These are phyloP conservation scores for Symbiodinium pilosum DNA, from an alignment of 73 alveolate species.

Conservation along the genomic window DNA sequence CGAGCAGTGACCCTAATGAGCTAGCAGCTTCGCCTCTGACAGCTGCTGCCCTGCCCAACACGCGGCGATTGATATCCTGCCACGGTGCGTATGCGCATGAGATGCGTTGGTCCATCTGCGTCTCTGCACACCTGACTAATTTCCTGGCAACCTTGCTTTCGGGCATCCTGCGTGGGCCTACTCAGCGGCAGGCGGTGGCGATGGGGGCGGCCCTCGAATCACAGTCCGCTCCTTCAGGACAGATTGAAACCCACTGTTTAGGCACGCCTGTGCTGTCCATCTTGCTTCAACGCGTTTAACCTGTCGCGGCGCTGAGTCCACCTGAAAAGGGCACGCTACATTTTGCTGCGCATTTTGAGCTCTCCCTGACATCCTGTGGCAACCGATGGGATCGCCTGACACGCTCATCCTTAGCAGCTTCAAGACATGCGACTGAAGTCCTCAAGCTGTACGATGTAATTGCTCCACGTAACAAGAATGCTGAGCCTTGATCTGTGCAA, in stretches of 20 bases:
- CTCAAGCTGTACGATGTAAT: too few relatives aligned
- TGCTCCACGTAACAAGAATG: too few relatives aligned
- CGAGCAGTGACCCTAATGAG: too few relatives aligned
- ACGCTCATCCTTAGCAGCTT: background rate
- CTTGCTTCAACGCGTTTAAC: too few relatives aligned
- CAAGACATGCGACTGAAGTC: background rate
- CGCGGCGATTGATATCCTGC: background rate
- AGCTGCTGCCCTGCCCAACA: background rate
- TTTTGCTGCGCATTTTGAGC: background rate
- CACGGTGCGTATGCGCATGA: background rate
- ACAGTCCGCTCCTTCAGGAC: conserved; percentile 4
- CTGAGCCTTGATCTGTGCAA: too few relatives aligned
- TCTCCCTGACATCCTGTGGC: background rate
- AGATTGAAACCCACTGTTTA: background rate
- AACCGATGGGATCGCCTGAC: conserved; percentile 8
- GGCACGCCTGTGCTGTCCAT: background rate
- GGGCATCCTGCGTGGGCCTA: background rate
- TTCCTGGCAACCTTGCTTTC: too few relatives aligned
- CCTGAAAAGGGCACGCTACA: background rate
- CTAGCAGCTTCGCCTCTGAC: background rate
- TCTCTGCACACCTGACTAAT: background rate
- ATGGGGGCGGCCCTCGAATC: conserved; percentile 16
- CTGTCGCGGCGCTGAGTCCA: background rate
- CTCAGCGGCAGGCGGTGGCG: conserved; percentile 5
- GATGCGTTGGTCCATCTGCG: background rate